These are phyloP conservation scores for Cyamopsis tetragonoloba DNA, from an alignment of 306 rosid genomes.

Conservation along the genomic window DNA sequence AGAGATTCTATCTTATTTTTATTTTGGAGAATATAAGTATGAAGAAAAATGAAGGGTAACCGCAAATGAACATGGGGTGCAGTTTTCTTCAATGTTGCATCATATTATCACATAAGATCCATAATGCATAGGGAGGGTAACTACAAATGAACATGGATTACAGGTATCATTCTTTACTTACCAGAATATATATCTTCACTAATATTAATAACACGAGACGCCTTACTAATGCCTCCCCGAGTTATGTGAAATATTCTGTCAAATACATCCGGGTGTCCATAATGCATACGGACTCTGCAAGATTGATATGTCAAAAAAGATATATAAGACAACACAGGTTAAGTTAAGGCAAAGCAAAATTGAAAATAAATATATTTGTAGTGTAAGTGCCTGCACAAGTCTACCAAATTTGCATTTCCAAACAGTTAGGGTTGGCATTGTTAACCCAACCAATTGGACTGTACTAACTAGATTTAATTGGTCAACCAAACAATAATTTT, in stretches of 20 bases:
- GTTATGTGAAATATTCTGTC: slow-evolving; percentile 92
- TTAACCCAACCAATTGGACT: background rate
- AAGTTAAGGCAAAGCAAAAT: background rate
- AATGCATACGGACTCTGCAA: slow-evolving; percentile 99
- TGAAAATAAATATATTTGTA: background rate
- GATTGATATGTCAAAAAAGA: background rate
- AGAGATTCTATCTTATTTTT: no score
- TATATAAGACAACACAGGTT: background rate
- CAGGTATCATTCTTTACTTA: slow-evolving; percentile 25
- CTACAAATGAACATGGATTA: background rate
- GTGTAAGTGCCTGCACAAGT: no score
- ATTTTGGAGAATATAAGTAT: no score
- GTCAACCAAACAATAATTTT: background rate
- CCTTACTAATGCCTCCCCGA: slow-evolving; percentile 96
- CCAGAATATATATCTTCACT: slow-evolving; percentile 97
- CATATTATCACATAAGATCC: background rate
- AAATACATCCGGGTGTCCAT: slow-evolving; percentile 98
- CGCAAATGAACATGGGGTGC: no score
- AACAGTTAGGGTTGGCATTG: background rate
- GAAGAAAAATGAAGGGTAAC: no score
- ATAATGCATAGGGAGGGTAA: background rate
- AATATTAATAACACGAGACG: slow-evolving; percentile 91
- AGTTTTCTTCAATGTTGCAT: background rate
- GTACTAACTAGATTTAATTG: background rate
- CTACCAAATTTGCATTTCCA: background rate